Evolutionary conservation across 176 grass and related monocot genomes (phyloP), one percentile per base, ranked within the genome.

Genomic region (Rhynchospora pubera): DNA sequence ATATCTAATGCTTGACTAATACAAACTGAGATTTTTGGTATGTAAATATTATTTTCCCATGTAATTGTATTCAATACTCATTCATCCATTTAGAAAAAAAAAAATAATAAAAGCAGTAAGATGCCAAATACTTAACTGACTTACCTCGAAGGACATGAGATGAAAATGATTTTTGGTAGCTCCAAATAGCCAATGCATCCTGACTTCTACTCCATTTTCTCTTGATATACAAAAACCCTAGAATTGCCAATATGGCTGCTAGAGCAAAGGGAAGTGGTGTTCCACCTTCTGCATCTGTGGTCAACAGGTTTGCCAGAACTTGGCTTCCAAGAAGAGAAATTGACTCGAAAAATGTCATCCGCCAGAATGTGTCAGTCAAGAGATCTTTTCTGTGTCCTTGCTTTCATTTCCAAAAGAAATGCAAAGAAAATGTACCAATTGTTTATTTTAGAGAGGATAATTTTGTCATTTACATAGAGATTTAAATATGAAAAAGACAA

Each of bases 81-180:
- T 42, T 61, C 65, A 43, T 79, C 71, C 28, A 50, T 45, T 19
- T 52, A 71, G 60, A n/a, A 9, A 18, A 51, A 59, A 59, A 30
- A 83, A 14, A 9, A 16, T n/a, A 51, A 52, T 65, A 30, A 83
- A 15, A 65, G 9, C 15, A 58, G 7, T 6, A 24, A 52, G 47
- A 84, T 68, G 46, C 0, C 34, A n/a, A 84, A 76, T 47, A 84
- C 74, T 57, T n/a, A 82, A 81, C 84, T 60, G 83, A 86, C 87
- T 92, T 85, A 95, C 96, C 96, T 93, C 80, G 89, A 84, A 99
- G 86, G 85, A 91, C 91, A 90, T 99, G 96, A 68, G 92, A 89
- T 63, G 75, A 91, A 91, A 99, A 93, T 67, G 91, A 99, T 59
- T 99, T 99, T 83, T 81, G 82, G 78, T 99, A 99, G 79, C 96